Percentiles rank a stretch among this genome's conserved stretches.
Evolutionary conservation across 2,329 filamentous ascomycete genomes (phyloP).

Genomic region (Ciborinia camelliae): DNA sequence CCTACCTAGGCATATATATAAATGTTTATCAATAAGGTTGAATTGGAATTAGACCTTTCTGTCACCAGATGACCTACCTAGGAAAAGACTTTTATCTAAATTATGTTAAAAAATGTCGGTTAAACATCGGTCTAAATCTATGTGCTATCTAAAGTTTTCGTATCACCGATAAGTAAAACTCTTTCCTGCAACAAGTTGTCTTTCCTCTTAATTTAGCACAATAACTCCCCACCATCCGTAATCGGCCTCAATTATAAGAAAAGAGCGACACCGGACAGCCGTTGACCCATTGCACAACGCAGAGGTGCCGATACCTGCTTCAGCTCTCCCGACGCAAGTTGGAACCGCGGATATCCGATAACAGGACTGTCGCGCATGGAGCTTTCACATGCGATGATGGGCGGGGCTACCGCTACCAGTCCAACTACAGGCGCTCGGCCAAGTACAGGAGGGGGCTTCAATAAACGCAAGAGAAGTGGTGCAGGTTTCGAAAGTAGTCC

Average conservation of each 20-base stretch:
- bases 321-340: slow-evolving; percentile 14
- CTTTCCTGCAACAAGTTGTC: not conserved
- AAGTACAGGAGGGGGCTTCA: slow-evolving; percentile 31
- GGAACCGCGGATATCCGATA: slow-evolving; percentile 20
- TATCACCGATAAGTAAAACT: slow-evolving; percentile 16
- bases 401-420: slow-evolving; percentile 32
- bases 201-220: slow-evolving; percentile 4
- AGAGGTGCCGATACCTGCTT: slow-evolving; percentile 22
- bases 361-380: slow-evolving; percentile 30
- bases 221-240: slow-evolving; percentile 23
- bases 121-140: not conserved
- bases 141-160: not conserved
- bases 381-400: slow-evolving; percentile 24
- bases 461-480: slow-evolving; percentile 59
- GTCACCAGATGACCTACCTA: too few relatives aligned
- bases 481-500: slow-evolving; percentile 57
- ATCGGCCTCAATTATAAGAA: slow-evolving; percentile 24
- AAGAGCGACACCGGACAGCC: slow-evolving; percentile 32
- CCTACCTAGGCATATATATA: too few relatives aligned
- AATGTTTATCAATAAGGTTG: not conserved
- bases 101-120: not conserved
- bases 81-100: not conserved
- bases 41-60: not conserved
- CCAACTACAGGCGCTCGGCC: slow-evolving; percentile 32
- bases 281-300: slow-evolving; percentile 25